These are phyloP conservation scores for Saccharomycopsis crataegensis DNA, from an alignment of 1,139 yeast species.

Conservation along the genomic window DNA sequence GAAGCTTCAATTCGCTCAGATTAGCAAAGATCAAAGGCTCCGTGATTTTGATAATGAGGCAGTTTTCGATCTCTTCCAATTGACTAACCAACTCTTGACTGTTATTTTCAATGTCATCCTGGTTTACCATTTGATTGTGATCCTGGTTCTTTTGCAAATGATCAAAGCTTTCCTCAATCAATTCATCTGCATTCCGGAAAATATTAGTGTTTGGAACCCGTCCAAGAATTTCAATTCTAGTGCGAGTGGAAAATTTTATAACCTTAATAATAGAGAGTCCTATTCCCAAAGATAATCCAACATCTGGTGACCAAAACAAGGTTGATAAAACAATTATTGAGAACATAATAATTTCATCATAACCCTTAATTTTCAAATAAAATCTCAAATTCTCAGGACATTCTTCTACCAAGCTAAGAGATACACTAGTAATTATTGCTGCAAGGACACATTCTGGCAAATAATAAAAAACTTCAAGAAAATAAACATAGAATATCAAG, in stretches of 20 bases:
- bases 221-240: conserved; percentile 84
- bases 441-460: conserved; percentile 79
- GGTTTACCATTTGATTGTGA: no score
- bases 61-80: conserved; percentile 75
- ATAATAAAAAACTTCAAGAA: conserved; percentile 59
- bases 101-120: not conserved
- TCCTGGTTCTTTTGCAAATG: no score
- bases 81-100: conserved; percentile 3
- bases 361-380: conserved; percentile 69
- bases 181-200: conserved; percentile 71
- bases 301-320: conserved; percentile 74
- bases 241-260: conserved; percentile 75
- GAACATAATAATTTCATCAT: conserved; percentile 69
- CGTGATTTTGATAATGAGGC: conserved; percentile 80
- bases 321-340: conserved; percentile 66
- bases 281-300: conserved; percentile 83
- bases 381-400: conserved; percentile 74
- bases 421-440: conserved; percentile 75
- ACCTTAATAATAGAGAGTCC: conserved; percentile 74
- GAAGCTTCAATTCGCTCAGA: conserved; percentile 69
- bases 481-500: conserved; percentile 51
- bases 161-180: conserved; percentile 22
- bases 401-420: conserved; percentile 72
- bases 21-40: conserved; percentile 93
- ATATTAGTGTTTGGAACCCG: conserved; percentile 70